Base-by-base conservation (phyloP, 306 rosid species). In the Abrus pulchellus region DNA sequence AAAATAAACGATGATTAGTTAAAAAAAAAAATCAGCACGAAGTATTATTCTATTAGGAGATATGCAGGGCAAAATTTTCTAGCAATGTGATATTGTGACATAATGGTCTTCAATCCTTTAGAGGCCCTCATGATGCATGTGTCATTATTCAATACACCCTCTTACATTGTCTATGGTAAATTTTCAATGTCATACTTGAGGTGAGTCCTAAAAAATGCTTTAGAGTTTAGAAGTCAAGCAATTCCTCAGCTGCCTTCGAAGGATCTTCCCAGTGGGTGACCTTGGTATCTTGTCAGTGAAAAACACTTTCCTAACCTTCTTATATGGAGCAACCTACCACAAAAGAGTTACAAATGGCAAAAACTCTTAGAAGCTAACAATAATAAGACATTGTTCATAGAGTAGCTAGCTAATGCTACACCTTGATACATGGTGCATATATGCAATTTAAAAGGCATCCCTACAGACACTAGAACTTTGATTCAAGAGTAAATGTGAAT, bases 251-350 rank as follows among this genome's bases (percentile, higher is more conserved):
- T 90, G 87, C 82, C 84, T 91, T 53, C 95, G 77, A 13, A 93
- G 93, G 79, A 95, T 86, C 87, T 95, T 95, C 54, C 99, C 99
- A 3, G 97, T 91, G 0, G 91, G 79, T 59, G 98, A 95, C 76
- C 89, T 90, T 4, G 99, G 99, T 72, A 95, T 84, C 70, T 84
- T 78, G 78, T 83, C 49, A 30, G 76, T 85, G 87, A 95, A 93
- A 12, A 91, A 79, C 65, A 95, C 97, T 86, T 88, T 91, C 78
- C 97, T 84, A 13, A 91, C 74, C 82, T 93, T 95, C 88, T 88
- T 93, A 84, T 87, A 85, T 12, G 99, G 94, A 55, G 98, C 88
- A 84, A 93, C 98, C 97, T 93, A 83, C 74, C 67, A 56, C 32
- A 77, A 76, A 41, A 43, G 20, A 20, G 52, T 40, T 32, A 38